phyloP scores from a whole-genome alignment of 2,329 filamentous ascomycete species.

The Penicillium rolfsii region DNA sequence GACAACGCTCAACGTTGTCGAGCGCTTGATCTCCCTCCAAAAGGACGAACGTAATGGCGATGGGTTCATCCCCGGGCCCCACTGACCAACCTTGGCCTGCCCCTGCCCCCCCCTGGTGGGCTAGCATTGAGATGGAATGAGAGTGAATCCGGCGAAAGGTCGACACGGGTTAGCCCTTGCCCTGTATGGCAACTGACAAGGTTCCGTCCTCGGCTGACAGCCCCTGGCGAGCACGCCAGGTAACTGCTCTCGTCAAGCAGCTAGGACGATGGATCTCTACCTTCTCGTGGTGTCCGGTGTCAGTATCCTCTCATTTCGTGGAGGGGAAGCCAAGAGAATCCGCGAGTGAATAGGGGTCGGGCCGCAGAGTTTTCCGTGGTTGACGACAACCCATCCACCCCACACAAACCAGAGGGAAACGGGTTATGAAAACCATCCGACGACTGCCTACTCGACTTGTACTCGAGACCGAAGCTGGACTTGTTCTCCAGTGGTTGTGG shows the following conservation, averaged over 20 bases:
- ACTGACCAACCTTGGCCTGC: too few relatives aligned
- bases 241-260: conserved; percentile 31
- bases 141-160: too few relatives aligned
- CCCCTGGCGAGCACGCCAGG: conserved; percentile 6
- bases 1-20: too few relatives aligned
- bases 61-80: too few relatives aligned
- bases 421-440: conserved; percentile 21
- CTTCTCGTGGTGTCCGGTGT: conserved; percentile 20
- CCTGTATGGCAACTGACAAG: too few relatives aligned
- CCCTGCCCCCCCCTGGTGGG: too few relatives aligned
- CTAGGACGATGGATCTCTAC: conserved; percentile 5
- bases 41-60: too few relatives aligned
- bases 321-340: conserved; percentile 17
- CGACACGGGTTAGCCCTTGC: too few relatives aligned
- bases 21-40: too few relatives aligned
- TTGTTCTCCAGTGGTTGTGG: conserved; percentile 16
- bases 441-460: conserved; percentile 19
- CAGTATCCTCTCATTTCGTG: not conserved
- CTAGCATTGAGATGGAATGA: too few relatives aligned
- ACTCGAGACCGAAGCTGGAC: conserved; percentile 20
- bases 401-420: conserved; percentile 12
- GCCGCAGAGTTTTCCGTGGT: not conserved
- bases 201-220: too few relatives aligned
- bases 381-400: conserved; percentile 13
- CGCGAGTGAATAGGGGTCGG: not conserved